phyloP scores from a whole-genome alignment of 768 basidiomycete genomes.

The Mycena leptocephala region DNA sequence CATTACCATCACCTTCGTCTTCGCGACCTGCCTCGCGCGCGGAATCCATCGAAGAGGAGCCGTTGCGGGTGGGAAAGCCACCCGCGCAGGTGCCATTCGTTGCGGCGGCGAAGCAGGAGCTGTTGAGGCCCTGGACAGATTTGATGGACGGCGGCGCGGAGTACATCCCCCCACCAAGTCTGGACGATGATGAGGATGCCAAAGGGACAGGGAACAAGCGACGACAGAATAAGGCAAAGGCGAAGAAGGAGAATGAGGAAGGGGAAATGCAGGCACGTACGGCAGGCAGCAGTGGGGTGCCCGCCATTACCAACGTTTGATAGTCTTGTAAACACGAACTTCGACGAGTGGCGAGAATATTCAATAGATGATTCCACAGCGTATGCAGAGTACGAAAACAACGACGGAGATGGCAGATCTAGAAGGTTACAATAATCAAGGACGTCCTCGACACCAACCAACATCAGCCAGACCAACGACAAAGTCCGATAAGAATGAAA shows the following conservation, averaged over 20 bases:
- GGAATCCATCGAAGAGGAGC: slow-evolving; percentile 54
- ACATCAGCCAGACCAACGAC: too few species aligned
- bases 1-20: slow-evolving; percentile 51
- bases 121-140: slow-evolving; percentile 63
- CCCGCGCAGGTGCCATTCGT: slow-evolving; percentile 52
- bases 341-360: too few species aligned
- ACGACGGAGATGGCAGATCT: neutral
- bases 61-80: slow-evolving; percentile 58
- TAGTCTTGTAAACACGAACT: too few species aligned
- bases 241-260: neutral
- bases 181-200: slow-evolving; percentile 4
- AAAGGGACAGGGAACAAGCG: slow-evolving; percentile 9
- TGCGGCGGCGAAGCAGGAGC: slow-evolving; percentile 45
- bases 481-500: too few species aligned
- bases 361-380: slow-evolving; percentile 14
- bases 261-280: neutral
- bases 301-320: too few species aligned
- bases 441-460: too few species aligned
- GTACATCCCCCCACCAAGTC: slow-evolving; percentile 63
- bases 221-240: slow-evolving; percentile 38
- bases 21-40: too few species aligned
- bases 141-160: slow-evolving; percentile 47
- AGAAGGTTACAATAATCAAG: neutral
- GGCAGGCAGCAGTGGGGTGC: neutral
- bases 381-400: neutral